These are phyloP conservation scores for Eleusine coracana DNA, from an alignment of 176 grass and related monocot genomes.

Conservation along the genomic window DNA sequence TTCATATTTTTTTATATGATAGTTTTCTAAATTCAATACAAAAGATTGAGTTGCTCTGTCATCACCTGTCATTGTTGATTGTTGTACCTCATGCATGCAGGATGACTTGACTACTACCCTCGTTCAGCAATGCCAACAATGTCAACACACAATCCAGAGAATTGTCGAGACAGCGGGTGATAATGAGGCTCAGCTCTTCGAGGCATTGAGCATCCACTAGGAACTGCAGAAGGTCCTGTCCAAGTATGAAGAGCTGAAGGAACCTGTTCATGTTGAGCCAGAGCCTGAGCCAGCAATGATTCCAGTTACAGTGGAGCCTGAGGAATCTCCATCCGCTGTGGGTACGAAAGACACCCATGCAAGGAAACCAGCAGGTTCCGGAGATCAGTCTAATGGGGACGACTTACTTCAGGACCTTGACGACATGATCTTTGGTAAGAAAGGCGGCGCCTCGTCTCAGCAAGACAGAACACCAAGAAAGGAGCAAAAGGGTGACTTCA, in stretches of 20 bases:
- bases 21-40: background rate
- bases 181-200: conserved; percentile 70
- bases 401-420: conserved; percentile 65
- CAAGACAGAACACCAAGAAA: conserved; percentile 42
- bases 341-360: conserved; percentile 40
- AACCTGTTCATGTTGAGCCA: conserved; percentile 45
- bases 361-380: conserved; percentile 38
- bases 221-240: conserved; percentile 77
- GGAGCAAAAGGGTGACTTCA: conserved; percentile 63
- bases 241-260: conserved; percentile 83
- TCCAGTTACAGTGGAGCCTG: conserved; percentile 70
- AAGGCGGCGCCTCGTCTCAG: conserved; percentile 44
- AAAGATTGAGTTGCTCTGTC: background rate
- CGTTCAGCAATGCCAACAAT: conserved; percentile 83
- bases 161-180: conserved; percentile 74
- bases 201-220: conserved; percentile 84
- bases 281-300: conserved; percentile 84
- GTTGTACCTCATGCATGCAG: conserved; percentile 45
- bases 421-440: conserved; percentile 69
- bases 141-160: conserved; percentile 72
- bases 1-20: conserved; percentile 14
- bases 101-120: conserved; percentile 86
- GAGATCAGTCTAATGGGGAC: conserved; percentile 28
- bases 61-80: background rate
- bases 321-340: conserved; percentile 52